phyloP scores from a whole-genome alignment of 805 yeast genomes.

The Candida yuanshanica region DNA sequence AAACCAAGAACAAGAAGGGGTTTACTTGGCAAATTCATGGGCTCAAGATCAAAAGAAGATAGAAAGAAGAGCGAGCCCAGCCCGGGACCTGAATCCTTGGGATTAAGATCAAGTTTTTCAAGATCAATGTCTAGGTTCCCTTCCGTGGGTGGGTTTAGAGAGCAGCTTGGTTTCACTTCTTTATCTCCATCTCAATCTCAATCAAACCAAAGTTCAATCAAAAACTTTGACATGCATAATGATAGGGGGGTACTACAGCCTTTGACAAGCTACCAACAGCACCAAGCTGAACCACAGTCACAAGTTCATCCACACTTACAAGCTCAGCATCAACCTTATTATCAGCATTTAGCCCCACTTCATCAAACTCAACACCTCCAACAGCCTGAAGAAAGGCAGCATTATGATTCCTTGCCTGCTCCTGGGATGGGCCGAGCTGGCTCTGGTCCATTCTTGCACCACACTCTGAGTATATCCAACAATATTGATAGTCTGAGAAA shows the following conservation, averaged over 20 bases:
- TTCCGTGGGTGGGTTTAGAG: conserved; percentile 8
- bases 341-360: not conserved
- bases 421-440: not conserved
- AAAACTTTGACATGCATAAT: not conserved
- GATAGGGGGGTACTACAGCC: no score
- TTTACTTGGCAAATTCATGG: conserved; percentile 24
- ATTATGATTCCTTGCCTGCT: not conserved
- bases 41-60: conserved; percentile 23
- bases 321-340: no score
- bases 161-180: conserved; percentile 5
- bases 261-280: no score
- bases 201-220: not conserved
- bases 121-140: conserved; percentile 12
- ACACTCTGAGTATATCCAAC: conserved; percentile 6
- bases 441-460: not conserved
- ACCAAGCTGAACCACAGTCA: no score
- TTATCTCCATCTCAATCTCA: not conserved
- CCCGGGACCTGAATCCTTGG: conserved; percentile 1
- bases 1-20: conserved; percentile 32
- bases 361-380: not conserved
- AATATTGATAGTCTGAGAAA: conserved; percentile 3
- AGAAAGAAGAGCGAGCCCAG: conserved; percentile 5
- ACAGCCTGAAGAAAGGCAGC: not conserved
- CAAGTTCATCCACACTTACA: no score
- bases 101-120: conserved; percentile 5